Percentiles rank a stretch among this genome's conserved stretches.
Evolutionary conservation across 345 rosid species (phyloP).

Genomic region (Anacardium occidentale): DNA sequence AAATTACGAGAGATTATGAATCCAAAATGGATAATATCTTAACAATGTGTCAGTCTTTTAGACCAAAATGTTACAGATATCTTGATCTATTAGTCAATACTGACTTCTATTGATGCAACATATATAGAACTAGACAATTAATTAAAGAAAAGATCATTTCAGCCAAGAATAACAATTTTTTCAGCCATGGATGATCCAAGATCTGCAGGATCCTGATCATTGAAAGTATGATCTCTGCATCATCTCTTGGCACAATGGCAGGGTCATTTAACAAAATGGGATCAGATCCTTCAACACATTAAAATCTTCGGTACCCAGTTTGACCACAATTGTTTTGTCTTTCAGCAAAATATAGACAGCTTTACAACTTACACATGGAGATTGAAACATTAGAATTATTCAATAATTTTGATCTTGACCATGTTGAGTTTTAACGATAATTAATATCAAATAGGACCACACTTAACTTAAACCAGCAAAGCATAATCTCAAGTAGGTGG

Average conservation of each 20-base stretch:
- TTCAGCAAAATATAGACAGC: background rate
- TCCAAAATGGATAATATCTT: too few relatives aligned
- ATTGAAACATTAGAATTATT: background rate
- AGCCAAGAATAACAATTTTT: too few relatives aligned
- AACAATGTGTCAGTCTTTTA: too few relatives aligned
- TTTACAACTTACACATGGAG: background rate
- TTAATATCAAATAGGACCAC: background rate
- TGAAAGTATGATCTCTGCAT: background rate
- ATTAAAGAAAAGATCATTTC: too few relatives aligned
- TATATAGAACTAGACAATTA: too few relatives aligned
- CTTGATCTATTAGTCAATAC: too few relatives aligned
- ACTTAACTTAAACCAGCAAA: background rate
- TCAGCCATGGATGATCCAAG: too few relatives aligned
- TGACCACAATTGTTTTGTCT: background rate
- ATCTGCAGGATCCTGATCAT: too few relatives aligned
- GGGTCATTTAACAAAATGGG: background rate
- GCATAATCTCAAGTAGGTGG: background rate
- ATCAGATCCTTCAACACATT: background rate
- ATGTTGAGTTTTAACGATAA: background rate
- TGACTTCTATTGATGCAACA: too few relatives aligned
- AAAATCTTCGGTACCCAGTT: background rate
- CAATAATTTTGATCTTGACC: background rate
- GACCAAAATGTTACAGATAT: too few relatives aligned
- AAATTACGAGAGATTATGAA: too few relatives aligned
- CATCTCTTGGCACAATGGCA: background rate